These are phyloP conservation scores for Marvania coccoides DNA, from an alignment of 139 green algal genomes.

Conservation along the genomic window DNA sequence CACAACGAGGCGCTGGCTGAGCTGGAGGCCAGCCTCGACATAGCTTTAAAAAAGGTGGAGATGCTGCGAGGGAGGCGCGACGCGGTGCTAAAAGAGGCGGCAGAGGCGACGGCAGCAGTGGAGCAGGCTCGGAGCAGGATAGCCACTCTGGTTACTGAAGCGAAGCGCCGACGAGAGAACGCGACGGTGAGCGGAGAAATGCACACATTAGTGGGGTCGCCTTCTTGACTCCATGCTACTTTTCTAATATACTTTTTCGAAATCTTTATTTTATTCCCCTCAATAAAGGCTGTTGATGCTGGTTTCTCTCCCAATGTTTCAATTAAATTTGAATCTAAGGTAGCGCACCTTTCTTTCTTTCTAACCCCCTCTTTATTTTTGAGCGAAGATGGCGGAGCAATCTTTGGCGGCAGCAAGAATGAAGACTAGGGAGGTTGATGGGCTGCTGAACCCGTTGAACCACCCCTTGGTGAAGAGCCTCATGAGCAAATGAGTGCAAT, in stretches of 20 bases:
- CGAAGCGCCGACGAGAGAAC: neutral
- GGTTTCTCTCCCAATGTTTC: neutral
- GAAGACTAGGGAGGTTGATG: neutral
- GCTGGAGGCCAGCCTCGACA: neutral
- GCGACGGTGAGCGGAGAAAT: neutral
- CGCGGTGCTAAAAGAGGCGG: neutral
- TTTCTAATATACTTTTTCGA: too few species aligned
- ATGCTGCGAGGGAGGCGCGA: neutral
- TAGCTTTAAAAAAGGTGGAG: neutral
- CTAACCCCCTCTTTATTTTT: neutral
- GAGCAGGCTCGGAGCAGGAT: constrained; percentile 4
- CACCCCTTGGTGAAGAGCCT: constrained; percentile 4
- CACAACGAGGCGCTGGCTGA: neutral
- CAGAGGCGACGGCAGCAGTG: neutral
- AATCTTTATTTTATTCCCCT: too few species aligned
- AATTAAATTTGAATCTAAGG: neutral
- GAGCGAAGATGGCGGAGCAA: neutral
- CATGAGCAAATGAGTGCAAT: neutral
- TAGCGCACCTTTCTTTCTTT: too few species aligned
- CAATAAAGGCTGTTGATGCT: too few species aligned
- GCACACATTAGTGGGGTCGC: too few species aligned
- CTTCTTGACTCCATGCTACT: too few species aligned
- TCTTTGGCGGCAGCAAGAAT: neutral
- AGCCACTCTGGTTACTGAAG: neutral
- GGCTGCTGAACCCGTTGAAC: constrained; percentile 1